These are phyloP conservation scores for Lasiosphaeria miniovina DNA, from an alignment of 495 filamentous ascomycete species.

Conservation along the genomic window DNA sequence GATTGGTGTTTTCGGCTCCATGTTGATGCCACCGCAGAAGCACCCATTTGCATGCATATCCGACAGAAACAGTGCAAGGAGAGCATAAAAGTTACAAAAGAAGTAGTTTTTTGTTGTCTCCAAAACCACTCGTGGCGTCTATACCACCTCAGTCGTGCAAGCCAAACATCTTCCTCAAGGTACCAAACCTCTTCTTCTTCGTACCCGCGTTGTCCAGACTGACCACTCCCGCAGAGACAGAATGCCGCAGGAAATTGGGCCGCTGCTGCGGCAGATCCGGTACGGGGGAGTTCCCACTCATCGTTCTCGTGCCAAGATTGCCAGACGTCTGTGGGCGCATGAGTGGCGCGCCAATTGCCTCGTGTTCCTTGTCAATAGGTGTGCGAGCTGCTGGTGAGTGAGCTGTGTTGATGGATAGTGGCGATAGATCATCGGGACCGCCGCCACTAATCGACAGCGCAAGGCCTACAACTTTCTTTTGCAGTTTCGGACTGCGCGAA, in stretches of 20 bases:
- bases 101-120: too few relatives aligned
- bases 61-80: too few relatives aligned
- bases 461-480: slow-evolving; percentile 29
- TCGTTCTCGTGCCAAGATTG: slow-evolving; percentile 31
- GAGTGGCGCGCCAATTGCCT: slow-evolving; percentile 6
- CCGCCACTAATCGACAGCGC: slow-evolving; percentile 8
- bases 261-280: slow-evolving; percentile 3
- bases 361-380: slow-evolving; percentile 2
- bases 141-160: slow-evolving; percentile 40
- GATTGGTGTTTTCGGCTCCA: too few relatives aligned
- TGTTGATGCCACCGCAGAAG: too few relatives aligned
- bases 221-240: slow-evolving; percentile 15
- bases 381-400: not conserved
- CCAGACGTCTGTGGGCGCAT: slow-evolving; percentile 28
- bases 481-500: slow-evolving; percentile 29
- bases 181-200: slow-evolving; percentile 61
- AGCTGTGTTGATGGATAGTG: not conserved
- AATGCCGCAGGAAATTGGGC: slow-evolving; percentile 11
- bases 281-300: slow-evolving; percentile 15
- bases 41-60: too few relatives aligned
- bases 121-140: too few relatives aligned
- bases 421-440: not conserved
- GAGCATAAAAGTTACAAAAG: too few relatives aligned
- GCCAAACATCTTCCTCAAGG: slow-evolving; percentile 55
- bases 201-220: slow-evolving; percentile 28